Evolutionary conservation across 1,284 basidiomycete genomes (phyloP).

Genomic region (Microbotryum violaceum): DNA sequence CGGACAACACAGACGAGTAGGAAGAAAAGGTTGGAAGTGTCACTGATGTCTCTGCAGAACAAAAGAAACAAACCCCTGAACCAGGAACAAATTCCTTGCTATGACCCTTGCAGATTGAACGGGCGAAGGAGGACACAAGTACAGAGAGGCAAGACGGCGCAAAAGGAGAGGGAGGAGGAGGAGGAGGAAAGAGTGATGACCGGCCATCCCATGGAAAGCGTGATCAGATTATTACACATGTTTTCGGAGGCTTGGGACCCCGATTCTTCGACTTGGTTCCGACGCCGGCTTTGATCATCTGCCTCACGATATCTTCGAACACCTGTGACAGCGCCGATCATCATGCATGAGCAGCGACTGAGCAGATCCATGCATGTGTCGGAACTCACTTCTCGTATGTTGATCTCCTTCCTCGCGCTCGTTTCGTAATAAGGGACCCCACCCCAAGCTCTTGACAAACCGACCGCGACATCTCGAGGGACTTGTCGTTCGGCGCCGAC

Average conservation of each 20-base stretch:
- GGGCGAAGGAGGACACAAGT: too few relatives aligned
- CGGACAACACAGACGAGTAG: too few relatives aligned
- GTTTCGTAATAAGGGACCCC: slow-evolving; percentile 71
- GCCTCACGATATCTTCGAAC: slow-evolving; percentile 66
- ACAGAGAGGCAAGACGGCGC: too few relatives aligned
- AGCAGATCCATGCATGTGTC: background rate
- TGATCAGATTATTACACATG: background rate
- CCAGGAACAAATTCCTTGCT: too few relatives aligned
- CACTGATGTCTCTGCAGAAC: too few relatives aligned
- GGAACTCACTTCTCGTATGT: slow-evolving; percentile 37
- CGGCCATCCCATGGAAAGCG: too few relatives aligned
- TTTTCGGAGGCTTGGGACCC: slow-evolving; percentile 1
- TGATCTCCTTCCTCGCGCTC: slow-evolving; percentile 70
- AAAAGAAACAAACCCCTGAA: too few relatives aligned
- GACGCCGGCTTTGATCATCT: slow-evolving; percentile 49
- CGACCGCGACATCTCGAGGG: slow-evolving; percentile 55
- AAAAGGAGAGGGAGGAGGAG: too few relatives aligned
- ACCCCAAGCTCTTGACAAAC: slow-evolving; percentile 60
- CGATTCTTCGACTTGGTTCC: slow-evolving; percentile 5
- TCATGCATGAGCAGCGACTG: background rate
- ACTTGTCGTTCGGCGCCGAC: slow-evolving; percentile 72
- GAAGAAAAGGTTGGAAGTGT: too few relatives aligned
- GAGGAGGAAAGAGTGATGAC: too few relatives aligned
- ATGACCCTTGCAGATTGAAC: too few relatives aligned
- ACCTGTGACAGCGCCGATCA: slow-evolving; percentile 43